A percentile compares a stretch with the other conserved stretches of the same genome.
phyloP scores from a whole-genome alignment of 495 filamentous ascomycete genomes.

The Delitschia confertaspora region DNA sequence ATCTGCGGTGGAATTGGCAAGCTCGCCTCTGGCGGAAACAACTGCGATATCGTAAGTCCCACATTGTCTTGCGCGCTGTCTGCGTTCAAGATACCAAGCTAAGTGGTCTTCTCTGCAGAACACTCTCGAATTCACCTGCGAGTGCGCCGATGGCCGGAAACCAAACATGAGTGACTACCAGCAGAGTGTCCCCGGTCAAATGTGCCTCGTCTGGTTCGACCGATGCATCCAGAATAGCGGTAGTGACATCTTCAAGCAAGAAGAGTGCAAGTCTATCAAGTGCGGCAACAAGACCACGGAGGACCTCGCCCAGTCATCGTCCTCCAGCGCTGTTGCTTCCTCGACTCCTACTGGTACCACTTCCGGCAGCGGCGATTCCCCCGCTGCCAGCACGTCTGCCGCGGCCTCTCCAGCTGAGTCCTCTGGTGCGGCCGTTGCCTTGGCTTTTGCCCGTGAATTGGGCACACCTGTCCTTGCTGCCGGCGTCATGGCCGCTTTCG shows the following conservation, averaged over 20 bases:
- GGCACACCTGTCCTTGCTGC: constrained; percentile 44
- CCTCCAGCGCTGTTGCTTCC: not conserved
- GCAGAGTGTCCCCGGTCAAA: constrained; percentile 49
- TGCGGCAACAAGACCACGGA: constrained; percentile 43
- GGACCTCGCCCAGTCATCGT: constrained; percentile 5
- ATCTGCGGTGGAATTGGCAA: constrained; percentile 32
- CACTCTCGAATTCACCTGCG: constrained; percentile 46
- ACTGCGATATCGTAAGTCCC: constrained; percentile 32
- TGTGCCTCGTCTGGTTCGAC: constrained; percentile 43
- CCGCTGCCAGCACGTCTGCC: constrained; percentile 21
- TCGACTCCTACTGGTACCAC: not conserved
- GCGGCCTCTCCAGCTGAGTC: constrained; percentile 15
- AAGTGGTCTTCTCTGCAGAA: constrained; percentile 31
- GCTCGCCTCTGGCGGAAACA: constrained; percentile 24
- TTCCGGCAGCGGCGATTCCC: not conserved
- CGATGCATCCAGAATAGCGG: constrained; percentile 45
- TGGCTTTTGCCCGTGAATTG: constrained; percentile 40
- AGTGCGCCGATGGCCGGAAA: constrained; percentile 43
- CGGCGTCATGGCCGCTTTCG: constrained; percentile 42
- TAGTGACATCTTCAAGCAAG: constrained; percentile 39
- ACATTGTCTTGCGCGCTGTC: not conserved
- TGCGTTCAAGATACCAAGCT: not conserved
- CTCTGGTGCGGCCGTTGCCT: constrained; percentile 28
- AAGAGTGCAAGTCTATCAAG: constrained; percentile 39
- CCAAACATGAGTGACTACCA: constrained; percentile 47